Evolutionary conservation across 2,329 filamentous ascomycete species (phyloP).

Genomic region (Emericellopsis cladophorae): DNA sequence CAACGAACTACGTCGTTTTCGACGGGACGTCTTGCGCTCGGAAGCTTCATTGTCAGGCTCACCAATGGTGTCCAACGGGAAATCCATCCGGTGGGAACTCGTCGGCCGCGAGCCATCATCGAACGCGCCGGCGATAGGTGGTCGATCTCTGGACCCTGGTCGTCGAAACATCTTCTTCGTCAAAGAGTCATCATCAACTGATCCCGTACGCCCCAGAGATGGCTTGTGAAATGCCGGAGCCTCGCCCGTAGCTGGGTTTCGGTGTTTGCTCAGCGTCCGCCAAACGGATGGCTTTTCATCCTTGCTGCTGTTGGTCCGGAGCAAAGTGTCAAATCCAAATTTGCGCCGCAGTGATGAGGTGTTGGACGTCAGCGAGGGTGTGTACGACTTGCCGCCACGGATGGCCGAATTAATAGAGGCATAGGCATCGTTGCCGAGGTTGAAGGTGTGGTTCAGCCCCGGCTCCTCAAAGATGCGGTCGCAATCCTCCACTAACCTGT

Average conservation of each 20-base stretch:
- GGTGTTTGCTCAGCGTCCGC: constrained; percentile 78
- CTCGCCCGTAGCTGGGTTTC: constrained; percentile 46
- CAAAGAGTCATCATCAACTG: constrained; percentile 55
- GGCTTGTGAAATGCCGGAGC: constrained; percentile 53
- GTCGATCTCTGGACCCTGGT: constrained; percentile 45
- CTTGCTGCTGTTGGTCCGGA: constrained; percentile 67
- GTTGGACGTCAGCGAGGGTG: constrained; percentile 72
- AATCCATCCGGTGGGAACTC: constrained; percentile 44
- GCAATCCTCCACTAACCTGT: constrained; percentile 80
- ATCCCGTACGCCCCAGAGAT: constrained; percentile 57
- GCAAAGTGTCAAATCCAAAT: constrained; percentile 66
- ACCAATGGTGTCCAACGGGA: constrained; percentile 45
- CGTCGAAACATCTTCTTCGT: constrained; percentile 24
- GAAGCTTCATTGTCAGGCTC: constrained; percentile 35
- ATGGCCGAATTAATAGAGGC: constrained; percentile 46
- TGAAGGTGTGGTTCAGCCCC: constrained; percentile 25
- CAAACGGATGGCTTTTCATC: constrained; percentile 67
- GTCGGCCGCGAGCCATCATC: constrained; percentile 43
- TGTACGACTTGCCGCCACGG: constrained; percentile 46
- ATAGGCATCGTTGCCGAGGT: constrained; percentile 27
- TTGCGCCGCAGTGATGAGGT: constrained; percentile 74
- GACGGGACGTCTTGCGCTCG: constrained; percentile 36
- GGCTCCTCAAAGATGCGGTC: constrained; percentile 73
- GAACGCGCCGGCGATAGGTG: constrained; percentile 48
- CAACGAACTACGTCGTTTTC: constrained; percentile 80